Evolutionary conservation across 1,284 basidiomycete genomes (phyloP), one percentile per base, ranked within the genome.

Genomic region (Volvariella surrecta): DNA sequence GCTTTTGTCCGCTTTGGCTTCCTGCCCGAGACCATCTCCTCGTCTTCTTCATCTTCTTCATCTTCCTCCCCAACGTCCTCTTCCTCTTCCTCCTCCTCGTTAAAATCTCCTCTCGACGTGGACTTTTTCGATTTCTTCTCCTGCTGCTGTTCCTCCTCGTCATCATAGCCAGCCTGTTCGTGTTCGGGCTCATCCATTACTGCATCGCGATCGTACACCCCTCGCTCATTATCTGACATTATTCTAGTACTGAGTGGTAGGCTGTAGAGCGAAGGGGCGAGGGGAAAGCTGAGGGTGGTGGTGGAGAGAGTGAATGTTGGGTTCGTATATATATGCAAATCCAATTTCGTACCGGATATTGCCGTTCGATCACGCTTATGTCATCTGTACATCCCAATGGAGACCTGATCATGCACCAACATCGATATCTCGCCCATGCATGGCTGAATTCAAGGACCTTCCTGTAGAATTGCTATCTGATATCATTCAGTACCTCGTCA

Each of bases 1-100:
- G 79, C 78, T 67, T 80, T 82, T 47, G 68, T 63, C 45, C 74
- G 69, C 57, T 77, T 82, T 57, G 58, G 71, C 71, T 54, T 64
- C 40, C 45, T 11, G 35, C 74, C 54, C 30, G 62, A 59, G 18
- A 58, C 62, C 46, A 66, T 72, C 6, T 74, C 72, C 2, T 80
- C 78, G 0, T 78, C 78, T 15, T 35, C 34, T 1, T 63, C 62
- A 4, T 58, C 56, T 10, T 56, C 62, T 2, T 70, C 66, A 1
- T 67, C 66, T 4, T 66, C 63, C 0, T 52, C 63, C 47, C 57
- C 60, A 4, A 60, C 68, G 20, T 79, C 65, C 0, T 64, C 64
- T 0, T 62, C 61, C 0, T 61, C 62, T 1, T 60, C 62, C 0
- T 63, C 60, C 0, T 61, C 58, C 1, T 66, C 67, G 3, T 68